Base-by-base conservation (phyloP, 2,329 filamentous ascomycete species). In the Stagonosporopsis cucurbitacearum region DNA sequence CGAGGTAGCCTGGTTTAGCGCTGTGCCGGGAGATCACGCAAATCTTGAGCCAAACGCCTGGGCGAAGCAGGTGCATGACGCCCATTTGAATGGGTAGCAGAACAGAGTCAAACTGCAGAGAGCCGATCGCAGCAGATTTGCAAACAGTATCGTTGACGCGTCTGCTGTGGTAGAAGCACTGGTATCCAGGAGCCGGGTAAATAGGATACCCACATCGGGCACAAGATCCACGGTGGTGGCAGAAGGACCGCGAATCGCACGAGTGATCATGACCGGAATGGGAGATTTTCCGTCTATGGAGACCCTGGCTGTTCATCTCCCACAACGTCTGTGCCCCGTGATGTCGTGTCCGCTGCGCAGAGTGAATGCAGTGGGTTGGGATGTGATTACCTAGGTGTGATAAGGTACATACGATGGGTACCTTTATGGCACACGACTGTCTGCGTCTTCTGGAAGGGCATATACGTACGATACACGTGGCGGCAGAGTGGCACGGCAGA, bases 1-100 rank as follows among this genome's bases (percentile, higher is more conserved):
- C 58, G 62, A 60, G 55, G 60, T 43, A 53, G 53, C 65, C 64
- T 28, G 45, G 26, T 56, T 33, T 47, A 44, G 46, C 36, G 28
- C n/a, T 32, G 30, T 32, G 30, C 69, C 67, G 71, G 71, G 60
- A 72, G 70, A 73, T 75, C 68, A 73, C 70, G 69, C 65, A 66
- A 48, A 60, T 57, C 63, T 66, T 60, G 59, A 64, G 66, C 58
- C 55, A 59, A 61, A 54, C 56, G 68, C 62, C 62, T 59, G 60
- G 58, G 58, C 35, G 35, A 45, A 19, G 50, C 36, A 41, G 25
- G 35, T 45, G 40, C 50, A 36, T 47, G 20, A 39, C 22, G 28
- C 20, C 39, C 23, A 25, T 30, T 9, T 5, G 19, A 42, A 42
- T 36, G n/a, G 19, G 23, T 41, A 12, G 36, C 23, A 23, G 32